A percentile compares a stretch with the other conserved stretches of the same genome.
Conservation (phyloP, 306 rosid genomes). For the Castanea sativa region DNA sequence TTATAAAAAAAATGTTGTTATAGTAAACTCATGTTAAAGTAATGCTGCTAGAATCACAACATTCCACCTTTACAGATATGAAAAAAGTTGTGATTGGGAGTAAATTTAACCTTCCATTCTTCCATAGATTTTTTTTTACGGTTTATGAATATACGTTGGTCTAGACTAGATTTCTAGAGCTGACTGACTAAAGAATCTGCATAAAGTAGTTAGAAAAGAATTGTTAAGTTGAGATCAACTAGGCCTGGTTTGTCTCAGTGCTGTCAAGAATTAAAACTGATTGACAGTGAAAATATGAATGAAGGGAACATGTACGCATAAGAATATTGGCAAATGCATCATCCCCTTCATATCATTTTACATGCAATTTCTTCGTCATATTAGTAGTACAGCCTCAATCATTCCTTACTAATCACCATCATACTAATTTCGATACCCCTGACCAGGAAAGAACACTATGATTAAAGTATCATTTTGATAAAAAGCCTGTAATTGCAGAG, state of each 20-base stretch:
- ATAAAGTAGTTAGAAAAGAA: background rate
- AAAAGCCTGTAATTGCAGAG: constrained; percentile 27
- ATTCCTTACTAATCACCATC: background rate
- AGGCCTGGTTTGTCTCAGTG: background rate
- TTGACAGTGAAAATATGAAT: background rate
- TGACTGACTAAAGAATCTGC: background rate
- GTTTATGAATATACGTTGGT: background rate
- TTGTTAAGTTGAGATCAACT: background rate
- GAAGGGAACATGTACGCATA: background rate
- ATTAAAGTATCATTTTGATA: constrained; percentile 22
- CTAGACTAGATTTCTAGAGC: background rate
- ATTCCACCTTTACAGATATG: no score
- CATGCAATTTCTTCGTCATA: background rate
- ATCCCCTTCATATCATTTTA: background rate
- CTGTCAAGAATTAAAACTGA: background rate
- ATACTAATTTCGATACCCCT: background rate
- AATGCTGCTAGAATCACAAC: no score
- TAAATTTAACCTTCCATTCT: background rate
- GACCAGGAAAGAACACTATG: background rate
- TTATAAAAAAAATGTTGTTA: no score
- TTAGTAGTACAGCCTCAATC: background rate
- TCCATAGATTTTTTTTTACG: background rate
- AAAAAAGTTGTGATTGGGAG: no score
- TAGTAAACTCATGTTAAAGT: no score
- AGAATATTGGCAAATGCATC: background rate